phyloP scores from a whole-genome alignment of 2,329 filamentous ascomycete species.

The Ramularia endophylla region DNA sequence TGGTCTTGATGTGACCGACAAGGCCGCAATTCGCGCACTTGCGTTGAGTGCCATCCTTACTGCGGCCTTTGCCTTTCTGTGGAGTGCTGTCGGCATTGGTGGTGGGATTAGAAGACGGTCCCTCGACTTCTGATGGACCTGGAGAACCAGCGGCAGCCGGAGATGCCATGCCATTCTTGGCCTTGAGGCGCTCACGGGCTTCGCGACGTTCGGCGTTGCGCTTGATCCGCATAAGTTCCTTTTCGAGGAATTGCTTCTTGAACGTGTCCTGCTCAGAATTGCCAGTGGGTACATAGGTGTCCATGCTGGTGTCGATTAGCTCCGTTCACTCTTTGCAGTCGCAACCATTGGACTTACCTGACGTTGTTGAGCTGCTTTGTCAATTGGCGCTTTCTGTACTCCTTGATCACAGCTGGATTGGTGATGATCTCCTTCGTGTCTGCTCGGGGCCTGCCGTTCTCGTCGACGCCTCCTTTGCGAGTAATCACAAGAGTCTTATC shows the following conservation, averaged over 20 bases:
- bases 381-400: conserved; percentile 75
- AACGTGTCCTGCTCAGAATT: conserved; percentile 61
- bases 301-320: conserved; percentile 40
- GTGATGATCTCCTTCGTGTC: conserved; percentile 21
- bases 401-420: conserved; percentile 79
- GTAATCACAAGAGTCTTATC: conserved; percentile 69
- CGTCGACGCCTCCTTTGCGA: conserved; percentile 55
- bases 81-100: conserved; percentile 18
- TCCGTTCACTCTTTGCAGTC: background rate
- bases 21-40: conserved; percentile 98
- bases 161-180: conserved; percentile 35
- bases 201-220: conserved; percentile 88
- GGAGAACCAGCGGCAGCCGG: conserved; percentile 38
- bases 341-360: conserved; percentile 47
- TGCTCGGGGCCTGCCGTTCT: conserved; percentile 50
- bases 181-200: conserved; percentile 83
- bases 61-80: conserved; percentile 33
- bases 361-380: conserved; percentile 65
- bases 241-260: conserved; percentile 53
- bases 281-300: conserved; percentile 58
- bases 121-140: conserved; percentile 43
- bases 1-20: conserved; percentile 97
- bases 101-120: conserved; percentile 27
- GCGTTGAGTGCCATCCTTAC: conserved; percentile 64
- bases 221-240: conserved; percentile 75